Percentiles rank a stretch among this genome's conserved stretches.
These are phyloP conservation scores for Solanum bulbocastanum DNA, from an alignment of 257 asterid genomes.

Conservation along the genomic window DNA sequence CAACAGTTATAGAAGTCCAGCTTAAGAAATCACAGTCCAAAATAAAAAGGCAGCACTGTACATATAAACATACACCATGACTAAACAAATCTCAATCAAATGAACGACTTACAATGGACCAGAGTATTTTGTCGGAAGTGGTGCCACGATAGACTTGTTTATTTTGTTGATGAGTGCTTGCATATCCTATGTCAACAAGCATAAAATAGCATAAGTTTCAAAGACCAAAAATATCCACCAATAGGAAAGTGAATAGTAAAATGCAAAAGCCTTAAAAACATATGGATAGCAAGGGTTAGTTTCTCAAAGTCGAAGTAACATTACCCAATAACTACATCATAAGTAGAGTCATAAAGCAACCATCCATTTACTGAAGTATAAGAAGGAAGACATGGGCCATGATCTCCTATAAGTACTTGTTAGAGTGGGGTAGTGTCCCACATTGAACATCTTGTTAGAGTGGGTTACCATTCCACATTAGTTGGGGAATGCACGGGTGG, in stretches of 20 bases:
- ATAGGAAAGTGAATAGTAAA: slow-evolving; percentile 1
- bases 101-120: slow-evolving; percentile 59
- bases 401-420: background rate
- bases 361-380: background rate
- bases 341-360: background rate
- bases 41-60: background rate
- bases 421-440: background rate
- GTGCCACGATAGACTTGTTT: slow-evolving; percentile 80
- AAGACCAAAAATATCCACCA: slow-evolving; percentile 2
- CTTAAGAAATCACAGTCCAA: background rate
- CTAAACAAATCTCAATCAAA: background rate
- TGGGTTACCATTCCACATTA: background rate
- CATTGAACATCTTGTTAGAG: background rate
- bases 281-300: background rate
- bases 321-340: background rate
- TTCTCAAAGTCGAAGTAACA: background rate
- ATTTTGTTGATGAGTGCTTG: slow-evolving; percentile 90
- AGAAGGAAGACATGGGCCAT: background rate
- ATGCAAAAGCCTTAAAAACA: background rate
- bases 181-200: slow-evolving; percentile 54
- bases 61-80: background rate
- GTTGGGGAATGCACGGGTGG: background rate
- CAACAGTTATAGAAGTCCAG: background rate
- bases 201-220: slow-evolving; percentile 5
- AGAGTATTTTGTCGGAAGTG: slow-evolving; percentile 74